Evolutionary conservation across 345 rosid species (phyloP), one percentile per base, ranked within the genome.

Genomic region (Luvunga scandens): DNA sequence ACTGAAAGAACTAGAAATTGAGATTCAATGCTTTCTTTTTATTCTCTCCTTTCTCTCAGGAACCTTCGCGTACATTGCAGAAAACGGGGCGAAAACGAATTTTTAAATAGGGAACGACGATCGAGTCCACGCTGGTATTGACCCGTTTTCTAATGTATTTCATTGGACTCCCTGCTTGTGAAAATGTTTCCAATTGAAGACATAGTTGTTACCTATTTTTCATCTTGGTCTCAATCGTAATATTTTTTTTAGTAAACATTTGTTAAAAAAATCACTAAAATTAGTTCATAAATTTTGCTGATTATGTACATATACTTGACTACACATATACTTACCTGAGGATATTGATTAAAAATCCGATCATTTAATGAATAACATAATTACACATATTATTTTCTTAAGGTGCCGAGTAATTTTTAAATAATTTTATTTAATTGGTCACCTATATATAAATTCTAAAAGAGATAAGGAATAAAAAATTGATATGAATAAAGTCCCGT

Each of bases 401-500:
- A 8, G 3, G 10, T 39, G 12, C 12, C 0, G 0, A 45, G 18
- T 13, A 0, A 45, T 45, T 45, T 45, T 10, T 0, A 45, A 12
- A 45, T 3, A 45, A 45, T 12, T 45, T 13, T 3, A 45, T 45
- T 3, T 45, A 45, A 0, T 13, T 45, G 0, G 5, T 0, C 18
- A 45, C 5, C 0, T 3, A 0, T 10, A 2, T 42, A 45, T 10
- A 0, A 45, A 45, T 45, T 12, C 13, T 45, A 0, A 13, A 5
- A 12, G 1, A 45, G 1, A 45, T 12, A 3, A 1, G 0, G 1
- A 13, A 45, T 45, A 45, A 12, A 45, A 45, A 45, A 12, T 45
- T 45, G 4, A 45, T 13, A 9, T 13, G 18, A 1, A 13, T 13
- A 3, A 45, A 45, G 0, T 0, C 1, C 1, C 0, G 3, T 45